Evolutionary conservation across 257 asterid genomes (phyloP), one percentile per base, ranked within the genome.

Genomic region (Pogostemon cablin): DNA sequence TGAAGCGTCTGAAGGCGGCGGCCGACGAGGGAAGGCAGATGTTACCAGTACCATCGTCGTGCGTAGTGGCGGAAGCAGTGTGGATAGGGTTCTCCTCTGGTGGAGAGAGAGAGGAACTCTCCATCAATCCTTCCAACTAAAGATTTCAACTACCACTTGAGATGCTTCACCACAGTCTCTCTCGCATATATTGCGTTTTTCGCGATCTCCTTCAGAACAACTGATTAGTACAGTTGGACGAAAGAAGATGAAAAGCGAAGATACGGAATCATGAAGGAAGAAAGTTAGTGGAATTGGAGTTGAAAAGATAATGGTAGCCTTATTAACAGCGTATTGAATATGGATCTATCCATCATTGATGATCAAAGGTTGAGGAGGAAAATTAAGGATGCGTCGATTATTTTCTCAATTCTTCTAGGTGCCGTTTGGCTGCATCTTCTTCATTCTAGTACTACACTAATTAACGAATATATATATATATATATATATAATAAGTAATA

Each of bases 51-150:
- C 62, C 6, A 50, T 41, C 49, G 68, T 68, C 75, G 46, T 62
- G 50, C 77, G 67, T 75, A 25, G 69, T 58, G 8, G 46, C 9
- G 3, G 56, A 48, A 57, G 48, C 6, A 7, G 70, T 20, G 69
- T 37, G n/a, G 58, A 49, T 64, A 44, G 68, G 78, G 78, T 63
- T 68, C 37, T 61, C 67, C 47, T 62, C 37, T 10, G 64, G 75
- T 20, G 82, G 82, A 50, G 50, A 69, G 34, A 60, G 68, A 3
- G 44, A 9, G 55, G 68, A 44, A 40, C 64, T 79, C 53, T 60
- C 70, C 79, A 78, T 65, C 10, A 4, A 55, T 32, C 52, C 38
- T 71, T 56, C 49, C 53, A 54, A 34, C 57, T 10, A 7, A 3
- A 3, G 1, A 34, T 35, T 47, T 2, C 60, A 44, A 43, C 41